Conservation (phyloP, 1,139 yeast species). For the Protomyces arabidopsidicola region DNA sequence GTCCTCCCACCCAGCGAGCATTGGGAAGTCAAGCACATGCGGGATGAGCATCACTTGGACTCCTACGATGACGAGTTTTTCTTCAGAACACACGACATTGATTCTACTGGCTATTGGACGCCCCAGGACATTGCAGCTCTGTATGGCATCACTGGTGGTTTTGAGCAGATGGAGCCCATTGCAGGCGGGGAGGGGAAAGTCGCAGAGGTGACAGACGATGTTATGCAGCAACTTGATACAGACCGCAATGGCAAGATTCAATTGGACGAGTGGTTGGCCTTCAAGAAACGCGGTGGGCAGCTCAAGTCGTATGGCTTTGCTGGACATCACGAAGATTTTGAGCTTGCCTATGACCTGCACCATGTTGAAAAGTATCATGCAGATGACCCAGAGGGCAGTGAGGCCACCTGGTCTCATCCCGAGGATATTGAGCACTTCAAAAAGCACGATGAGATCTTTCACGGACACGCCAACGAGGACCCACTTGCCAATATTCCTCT, state of each 20-base stretch:
- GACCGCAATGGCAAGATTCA: constrained; percentile 57
- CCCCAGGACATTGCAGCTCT: constrained; percentile 63
- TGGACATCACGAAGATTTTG: constrained; percentile 96
- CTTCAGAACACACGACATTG: constrained; percentile 74
- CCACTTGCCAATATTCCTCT: constrained; percentile 24
- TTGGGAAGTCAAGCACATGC: constrained; percentile 27
- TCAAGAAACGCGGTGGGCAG: constrained; percentile 57
- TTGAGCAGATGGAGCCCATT: constrained; percentile 34
- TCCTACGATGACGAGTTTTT: constrained; percentile 41
- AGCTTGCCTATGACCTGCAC: constrained; percentile 50
- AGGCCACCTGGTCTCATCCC: constrained; percentile 33
- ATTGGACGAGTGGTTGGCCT: constrained; percentile 68
- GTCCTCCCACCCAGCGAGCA: background rate
- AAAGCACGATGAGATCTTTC: constrained; percentile 28
- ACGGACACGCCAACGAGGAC: constrained; percentile 17
- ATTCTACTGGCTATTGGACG: constrained; percentile 44
- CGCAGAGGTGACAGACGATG: constrained; percentile 49
- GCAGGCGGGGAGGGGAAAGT: constrained; percentile 31
- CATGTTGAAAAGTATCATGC: constrained; percentile 89
- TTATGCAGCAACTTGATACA: constrained; percentile 62
- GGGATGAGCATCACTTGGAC: constrained; percentile 21
- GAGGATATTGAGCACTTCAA: constrained; percentile 33
- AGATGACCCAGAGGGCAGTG: constrained; percentile 40
- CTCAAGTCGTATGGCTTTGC: constrained; percentile 90
- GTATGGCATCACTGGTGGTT: constrained; percentile 66